Conservation (phyloP, 2,329 filamentous ascomycete genomes). For the Colletotrichum australisinense region DNA sequence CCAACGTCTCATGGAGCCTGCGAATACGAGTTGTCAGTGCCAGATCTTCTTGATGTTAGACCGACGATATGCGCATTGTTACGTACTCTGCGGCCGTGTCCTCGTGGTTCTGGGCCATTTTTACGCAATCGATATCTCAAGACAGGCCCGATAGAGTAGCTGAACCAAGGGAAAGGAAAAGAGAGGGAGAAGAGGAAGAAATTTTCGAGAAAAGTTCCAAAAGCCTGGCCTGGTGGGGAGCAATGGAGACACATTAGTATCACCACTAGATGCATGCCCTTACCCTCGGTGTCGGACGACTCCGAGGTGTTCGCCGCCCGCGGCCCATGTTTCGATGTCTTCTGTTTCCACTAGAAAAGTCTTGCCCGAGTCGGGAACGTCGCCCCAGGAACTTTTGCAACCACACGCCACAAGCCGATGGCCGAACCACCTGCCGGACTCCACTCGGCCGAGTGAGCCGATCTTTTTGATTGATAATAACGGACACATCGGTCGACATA, state of each 20-base stretch:
- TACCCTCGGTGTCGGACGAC: conserved; percentile 27
- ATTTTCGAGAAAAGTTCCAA: conserved; percentile 12
- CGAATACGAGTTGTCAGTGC: not conserved
- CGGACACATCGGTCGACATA: conserved; percentile 19
- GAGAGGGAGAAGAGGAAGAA: conserved; percentile 22
- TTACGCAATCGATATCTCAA: conserved; percentile 23
- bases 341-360: conserved; percentile 15
- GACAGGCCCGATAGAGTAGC: conserved; percentile 9
- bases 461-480: conserved; percentile 18
- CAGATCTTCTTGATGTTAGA: not conserved
- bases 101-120: conserved; percentile 49
- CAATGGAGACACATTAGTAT: conserved; percentile 21
- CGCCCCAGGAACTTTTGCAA: conserved; percentile 31
- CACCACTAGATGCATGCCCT: conserved; percentile 18
- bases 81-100: conserved; percentile 47
- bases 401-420: conserved; percentile 21
- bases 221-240: conserved; percentile 6
- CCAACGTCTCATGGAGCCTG: conserved; percentile 44
- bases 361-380: conserved; percentile 7
- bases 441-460: conserved; percentile 32
- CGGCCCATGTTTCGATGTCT: not conserved
- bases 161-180: conserved; percentile 8
- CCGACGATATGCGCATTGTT: conserved; percentile 11
- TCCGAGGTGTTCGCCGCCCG: conserved; percentile 18
- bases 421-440: not conserved